Evolutionary conservation across 2,329 filamentous ascomycete genomes (phyloP), one percentile per base, ranked within the genome.

Genomic region (Stemphylium vesicarium): DNA sequence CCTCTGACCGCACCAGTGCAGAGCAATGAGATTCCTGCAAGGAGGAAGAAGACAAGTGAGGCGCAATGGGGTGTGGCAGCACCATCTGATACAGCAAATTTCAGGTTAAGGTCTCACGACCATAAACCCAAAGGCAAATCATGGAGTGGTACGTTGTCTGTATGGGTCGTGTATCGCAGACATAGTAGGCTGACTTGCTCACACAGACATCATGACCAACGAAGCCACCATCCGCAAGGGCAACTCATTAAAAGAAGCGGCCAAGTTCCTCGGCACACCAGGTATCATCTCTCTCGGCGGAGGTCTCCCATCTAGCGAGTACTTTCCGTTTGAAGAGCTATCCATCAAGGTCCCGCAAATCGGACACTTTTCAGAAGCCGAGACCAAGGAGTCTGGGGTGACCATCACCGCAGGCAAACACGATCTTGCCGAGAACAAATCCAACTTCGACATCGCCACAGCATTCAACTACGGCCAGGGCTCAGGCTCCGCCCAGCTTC

Each of bases 381-480:
- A 88, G 49, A 88, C 87, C 1, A 76, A 79, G n/a, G 74, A 82
- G 13, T 81, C 81, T 0, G 90, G 89, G 10, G 78, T 83, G 20
- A 79, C 82, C 4, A 68, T 93, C 32, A 85, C 78, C 18, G 85
- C 91, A 16, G 91, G 90, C 41, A 99, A 97, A 79, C 88, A 96
- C 75, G 94, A 97, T 77, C 85, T 89, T 18, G 81, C 81, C 11
- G 81, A 89, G 43, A 85, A 84, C 16, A 86, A 82, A 57, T 83
- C 83, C 37, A 76, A 81, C 22, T 87, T 76, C 79, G 95, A 99
- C 77, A 85, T 99, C 46, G 86, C 90, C 40, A 91, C 96, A 59
- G 90, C 90, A 1, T 87, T 97, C 73, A 98, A 99, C 78, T 99
- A 99, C 74, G 91, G 90, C 31, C 92, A 96, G 78, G 88, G 92